Conservation (phyloP, 148 eudicot species). For the Vaccinium darrowii region DNA sequence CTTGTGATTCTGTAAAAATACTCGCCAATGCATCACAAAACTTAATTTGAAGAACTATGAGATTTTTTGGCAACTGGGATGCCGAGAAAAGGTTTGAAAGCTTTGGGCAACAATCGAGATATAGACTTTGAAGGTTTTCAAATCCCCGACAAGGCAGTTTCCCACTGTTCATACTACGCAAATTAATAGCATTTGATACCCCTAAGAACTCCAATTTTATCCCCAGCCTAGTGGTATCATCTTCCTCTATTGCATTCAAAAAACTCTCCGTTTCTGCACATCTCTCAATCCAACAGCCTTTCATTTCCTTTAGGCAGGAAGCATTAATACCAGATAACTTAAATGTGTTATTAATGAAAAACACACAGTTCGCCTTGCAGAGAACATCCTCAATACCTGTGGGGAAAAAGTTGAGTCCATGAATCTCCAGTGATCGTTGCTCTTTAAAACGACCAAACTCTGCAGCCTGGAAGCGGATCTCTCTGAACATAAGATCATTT, state of each 20-base stretch:
- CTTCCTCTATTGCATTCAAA: constrained; percentile 8
- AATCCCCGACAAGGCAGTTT: not conserved
- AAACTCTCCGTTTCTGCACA: constrained; percentile 23
- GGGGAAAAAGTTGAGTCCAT: constrained; percentile 21
- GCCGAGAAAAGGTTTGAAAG: constrained; percentile 14
- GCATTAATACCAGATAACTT: constrained; percentile 12
- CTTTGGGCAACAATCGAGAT: constrained; percentile 33
- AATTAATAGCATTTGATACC: constrained; percentile 22
- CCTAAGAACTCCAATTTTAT: constrained; percentile 17
- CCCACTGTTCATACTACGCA: not conserved
- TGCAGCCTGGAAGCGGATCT: constrained; percentile 13
- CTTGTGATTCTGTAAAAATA: not conserved
- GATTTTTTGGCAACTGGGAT: constrained; percentile 14
- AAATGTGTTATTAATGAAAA: constrained; percentile 20
- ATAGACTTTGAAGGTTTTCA: constrained; percentile 25
- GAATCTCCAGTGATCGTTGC: constrained; percentile 18
- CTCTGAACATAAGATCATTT: constrained; percentile 29
- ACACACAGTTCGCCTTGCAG: constrained; percentile 7
- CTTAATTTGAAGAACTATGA: constrained; percentile 26
- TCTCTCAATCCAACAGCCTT: constrained; percentile 40
- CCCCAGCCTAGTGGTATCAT: constrained; percentile 1
- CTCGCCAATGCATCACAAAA: constrained; percentile 25
- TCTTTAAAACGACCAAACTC: constrained; percentile 11
- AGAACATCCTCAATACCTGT: constrained; percentile 18
- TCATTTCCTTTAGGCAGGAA: constrained; percentile 13